Evolutionary conservation across 495 filamentous ascomycete species (phyloP), one percentile per base, ranked within the genome.

Genomic region (Friedmanniomyces endolithicus): DNA sequence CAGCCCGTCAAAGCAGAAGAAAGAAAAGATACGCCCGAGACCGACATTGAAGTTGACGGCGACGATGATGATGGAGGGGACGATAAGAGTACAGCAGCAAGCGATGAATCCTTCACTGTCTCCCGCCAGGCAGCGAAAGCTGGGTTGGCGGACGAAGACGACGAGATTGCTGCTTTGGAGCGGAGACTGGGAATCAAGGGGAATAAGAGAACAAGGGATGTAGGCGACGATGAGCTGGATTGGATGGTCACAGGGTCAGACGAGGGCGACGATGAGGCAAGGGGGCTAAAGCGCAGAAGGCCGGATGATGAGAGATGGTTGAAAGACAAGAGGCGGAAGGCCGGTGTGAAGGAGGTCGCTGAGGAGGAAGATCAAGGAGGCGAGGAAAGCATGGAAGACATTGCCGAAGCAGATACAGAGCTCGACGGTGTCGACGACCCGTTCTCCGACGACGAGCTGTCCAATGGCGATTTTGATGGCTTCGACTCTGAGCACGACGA

Each of bases 81-180:
- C 11, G 48, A 17, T 17, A 11, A n/a, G 35, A 43, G 56, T 41
- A 16, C 48, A 23, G 20, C 50, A 19, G 49, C 20, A 9, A 56
- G 54, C 47, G 54, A 56, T 25, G 54, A 27, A 35, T 56, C 54
- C 12, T 56, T 56, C 54, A 56, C 52, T 24, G 37, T 57, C 20
- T 57, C 54, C 11, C 46, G 55, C 25, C 48, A 74, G 52, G 72
- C 71, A 0, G 72, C 85, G 0, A 81, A 78, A 65, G 76, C 81
- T 6, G 83, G 78, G 57, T 70, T 97, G 20, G 72, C 70, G 0
- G 70, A 82, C 49, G 92, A 97, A 53, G 87, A 96, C 61, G 82
- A 79, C 2, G 87, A 95, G 57, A 96, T 98, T 63, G 82, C 85
- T 16, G 86, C 81, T 9, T 68, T 96, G 53, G 94, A 98, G 70